A percentile compares a stretch with the other conserved stretches of the same genome.
phyloP scores from a whole-genome alignment of 805 yeast genomes.

The Pichia exigua region DNA sequence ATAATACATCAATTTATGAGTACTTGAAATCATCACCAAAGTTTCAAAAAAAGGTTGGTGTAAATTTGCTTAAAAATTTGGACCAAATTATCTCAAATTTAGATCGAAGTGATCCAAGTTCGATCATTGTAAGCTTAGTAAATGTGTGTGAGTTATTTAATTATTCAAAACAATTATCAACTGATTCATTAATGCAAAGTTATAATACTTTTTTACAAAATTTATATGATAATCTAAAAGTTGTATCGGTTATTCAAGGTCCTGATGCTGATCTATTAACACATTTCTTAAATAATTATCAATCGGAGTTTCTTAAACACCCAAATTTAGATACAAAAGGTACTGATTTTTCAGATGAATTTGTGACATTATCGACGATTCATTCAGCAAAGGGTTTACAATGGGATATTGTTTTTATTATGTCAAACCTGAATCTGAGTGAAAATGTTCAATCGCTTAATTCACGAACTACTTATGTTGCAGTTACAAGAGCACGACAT shows the following conservation, averaged over 20 bases:
- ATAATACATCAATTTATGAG: slow-evolving; percentile 18
- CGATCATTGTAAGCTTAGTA: slow-evolving; percentile 29
- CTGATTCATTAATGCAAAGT: slow-evolving; percentile 11
- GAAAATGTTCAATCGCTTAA: background rate
- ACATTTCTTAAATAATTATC: slow-evolving; percentile 34
- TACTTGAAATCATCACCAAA: slow-evolving; percentile 13
- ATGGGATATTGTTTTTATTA: slow-evolving; percentile 58
- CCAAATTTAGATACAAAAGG: too few species aligned
- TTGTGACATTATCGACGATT: slow-evolving; percentile 52
- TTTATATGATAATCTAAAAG: slow-evolving; percentile 29
- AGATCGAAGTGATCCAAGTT: slow-evolving; percentile 29
- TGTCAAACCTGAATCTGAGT: slow-evolving; percentile 3
- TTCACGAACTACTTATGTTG: slow-evolving; percentile 43
- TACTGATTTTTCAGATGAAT: slow-evolving; percentile 13
- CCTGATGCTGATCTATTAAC: slow-evolving; percentile 27
- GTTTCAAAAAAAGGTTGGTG: slow-evolving; percentile 5
- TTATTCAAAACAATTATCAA: slow-evolving; percentile 24
- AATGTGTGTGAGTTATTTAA: slow-evolving; percentile 30
- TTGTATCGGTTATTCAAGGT: slow-evolving; percentile 18
- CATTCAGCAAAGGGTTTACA: slow-evolving; percentile 73
- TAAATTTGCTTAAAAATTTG: background rate
- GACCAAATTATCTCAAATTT: slow-evolving; percentile 6
- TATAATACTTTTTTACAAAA: slow-evolving; percentile 29
- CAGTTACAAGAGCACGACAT: slow-evolving; percentile 53
- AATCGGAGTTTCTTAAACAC: slow-evolving; percentile 13